Evolutionary conservation across 1,284 basidiomycete genomes (phyloP), one percentile per base, ranked within the genome.

Genomic region (Cutaneotrichosporon mucoides): DNA sequence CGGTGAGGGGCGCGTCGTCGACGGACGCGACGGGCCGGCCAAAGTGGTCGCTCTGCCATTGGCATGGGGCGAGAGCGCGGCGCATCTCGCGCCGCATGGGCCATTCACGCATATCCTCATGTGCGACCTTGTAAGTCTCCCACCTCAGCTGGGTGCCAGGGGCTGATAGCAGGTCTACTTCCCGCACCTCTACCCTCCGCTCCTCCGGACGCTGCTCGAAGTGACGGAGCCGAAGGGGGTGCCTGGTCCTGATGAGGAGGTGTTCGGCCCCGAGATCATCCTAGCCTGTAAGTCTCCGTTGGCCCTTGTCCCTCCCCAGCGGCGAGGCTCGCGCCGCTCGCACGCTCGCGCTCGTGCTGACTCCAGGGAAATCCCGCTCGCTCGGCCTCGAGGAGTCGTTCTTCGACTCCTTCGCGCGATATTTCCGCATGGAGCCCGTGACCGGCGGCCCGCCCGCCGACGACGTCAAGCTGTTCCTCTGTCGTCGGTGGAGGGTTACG

Each of bases 361-460:
- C 46, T 8, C 5, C 50, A 77, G 76, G 76, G 60, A 70, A 71
- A 55, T 71, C 75, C 1, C 68, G 75, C 46, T 71, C 69, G 8
- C 67, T 76, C 9, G 64, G 66, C 13, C 69, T 76, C 8, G 76
- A 78, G 48, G 68, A 76, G 59, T 72, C 73, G 7, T 78, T 78
- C 65, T 78, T 76, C 58, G 70, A 76, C 51, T 55, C 72, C 7
- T 68, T 76, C 33, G 61, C 60, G 16, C 68, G 51, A 5, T 76
- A 76, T 61, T 76, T 76, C 54, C 60, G 65, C 24, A 63, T 69
- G 53, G 57, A 53, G 9, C 76, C 73, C 3, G 70, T 78, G 8
- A 61, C 69, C 16, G 71, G 73, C 15, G 62, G 59, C 4, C 41
- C 24, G 6, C 38, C 48, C 36, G 57, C 64, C 16, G 65, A 66